Percentiles rank a stretch among this genome's conserved stretches.
Evolutionary conservation across 805 yeast species (phyloP).

Genomic region (Sugiyamaella marilandica): DNA sequence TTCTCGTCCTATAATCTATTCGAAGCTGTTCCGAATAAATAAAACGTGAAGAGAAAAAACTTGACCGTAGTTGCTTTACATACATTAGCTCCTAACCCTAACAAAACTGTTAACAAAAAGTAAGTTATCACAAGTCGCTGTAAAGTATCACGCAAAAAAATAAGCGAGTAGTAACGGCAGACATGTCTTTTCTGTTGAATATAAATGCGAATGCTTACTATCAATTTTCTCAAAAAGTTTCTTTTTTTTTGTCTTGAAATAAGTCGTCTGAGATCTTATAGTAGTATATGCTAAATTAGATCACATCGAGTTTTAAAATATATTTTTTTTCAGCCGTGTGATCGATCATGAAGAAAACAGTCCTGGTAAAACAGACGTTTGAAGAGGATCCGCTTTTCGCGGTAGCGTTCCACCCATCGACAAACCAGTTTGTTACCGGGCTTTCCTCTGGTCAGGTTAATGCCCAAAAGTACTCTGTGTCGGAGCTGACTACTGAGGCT

Average conservation of each 20-base stretch:
- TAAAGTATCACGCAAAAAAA: no score
- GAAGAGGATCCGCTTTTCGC: slow-evolving; percentile 51
- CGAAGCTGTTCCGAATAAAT: slow-evolving; percentile 1
- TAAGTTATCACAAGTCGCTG: neutral
- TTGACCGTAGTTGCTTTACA: neutral
- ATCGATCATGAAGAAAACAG: neutral
- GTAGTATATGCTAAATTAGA: no score
- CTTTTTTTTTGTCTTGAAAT: no score
- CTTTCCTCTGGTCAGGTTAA: slow-evolving; percentile 76
- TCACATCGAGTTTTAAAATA: neutral
- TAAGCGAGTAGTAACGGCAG: no score
- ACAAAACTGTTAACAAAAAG: neutral
- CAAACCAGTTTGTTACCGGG: slow-evolving; percentile 62
- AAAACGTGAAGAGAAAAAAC: neutral
- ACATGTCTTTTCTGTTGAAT: no score
- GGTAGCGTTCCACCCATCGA: slow-evolving; percentile 70
- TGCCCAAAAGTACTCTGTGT: slow-evolving; percentile 55
- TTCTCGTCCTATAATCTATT: slow-evolving; percentile 3
- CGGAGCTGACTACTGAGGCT: slow-evolving; percentile 32
- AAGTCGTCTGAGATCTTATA: no score
- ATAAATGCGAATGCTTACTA: no score
- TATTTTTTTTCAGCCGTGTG: neutral
- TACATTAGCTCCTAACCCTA: neutral
- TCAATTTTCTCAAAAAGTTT: no score
- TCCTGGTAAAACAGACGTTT: slow-evolving; percentile 27